Percentiles rank a stretch among this genome's conserved stretches.
Conservation (phyloP, 768 basidiomycete species). For the Piloderma croceum region DNA sequence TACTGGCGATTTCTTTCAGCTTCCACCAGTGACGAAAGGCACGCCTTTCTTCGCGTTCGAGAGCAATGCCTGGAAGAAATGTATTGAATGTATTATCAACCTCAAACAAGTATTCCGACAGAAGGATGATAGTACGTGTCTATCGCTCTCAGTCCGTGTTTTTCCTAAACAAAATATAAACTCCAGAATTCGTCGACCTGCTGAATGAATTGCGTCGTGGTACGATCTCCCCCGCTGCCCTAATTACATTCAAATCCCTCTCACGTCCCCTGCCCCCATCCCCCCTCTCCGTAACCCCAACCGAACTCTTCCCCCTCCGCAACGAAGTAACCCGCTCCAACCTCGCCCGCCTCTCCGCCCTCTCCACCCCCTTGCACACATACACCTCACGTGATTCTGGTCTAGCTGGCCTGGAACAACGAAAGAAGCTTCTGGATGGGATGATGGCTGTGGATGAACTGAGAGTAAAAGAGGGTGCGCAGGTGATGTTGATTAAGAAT, state of each 20-base stretch:
- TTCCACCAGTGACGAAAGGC: slow-evolving; percentile 46
- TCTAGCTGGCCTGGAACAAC: slow-evolving; percentile 31
- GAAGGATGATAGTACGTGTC: slow-evolving; percentile 46
- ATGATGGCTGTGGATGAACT: slow-evolving; percentile 42
- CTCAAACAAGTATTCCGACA: slow-evolving; percentile 60
- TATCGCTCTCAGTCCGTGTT: not conserved
- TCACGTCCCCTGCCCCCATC: slow-evolving; percentile 27
- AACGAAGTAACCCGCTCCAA: slow-evolving; percentile 68
- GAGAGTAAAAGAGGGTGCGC: slow-evolving; percentile 35
- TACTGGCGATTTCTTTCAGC: slow-evolving; percentile 57
- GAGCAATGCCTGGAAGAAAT: slow-evolving; percentile 37
- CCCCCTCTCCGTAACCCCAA: slow-evolving; percentile 23
- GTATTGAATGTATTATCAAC: slow-evolving; percentile 46
- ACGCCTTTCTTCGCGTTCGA: slow-evolving; percentile 62
- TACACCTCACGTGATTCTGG: slow-evolving; percentile 54
- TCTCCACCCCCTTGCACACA: slow-evolving; percentile 36
- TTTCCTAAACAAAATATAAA: not conserved
- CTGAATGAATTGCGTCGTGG: slow-evolving; percentile 76
- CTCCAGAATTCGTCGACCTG: slow-evolving; percentile 59
- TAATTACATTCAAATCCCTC: slow-evolving; percentile 43
- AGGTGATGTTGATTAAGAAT: slow-evolving; percentile 72
- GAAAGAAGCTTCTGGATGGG: slow-evolving; percentile 51
- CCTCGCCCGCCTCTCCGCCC: slow-evolving; percentile 40
- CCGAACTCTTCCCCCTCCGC: slow-evolving; percentile 59
- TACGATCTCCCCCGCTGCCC: slow-evolving; percentile 39